Conservation (phyloP, 495 filamentous ascomycete genomes). For the Apiosordaria backusii region DNA sequence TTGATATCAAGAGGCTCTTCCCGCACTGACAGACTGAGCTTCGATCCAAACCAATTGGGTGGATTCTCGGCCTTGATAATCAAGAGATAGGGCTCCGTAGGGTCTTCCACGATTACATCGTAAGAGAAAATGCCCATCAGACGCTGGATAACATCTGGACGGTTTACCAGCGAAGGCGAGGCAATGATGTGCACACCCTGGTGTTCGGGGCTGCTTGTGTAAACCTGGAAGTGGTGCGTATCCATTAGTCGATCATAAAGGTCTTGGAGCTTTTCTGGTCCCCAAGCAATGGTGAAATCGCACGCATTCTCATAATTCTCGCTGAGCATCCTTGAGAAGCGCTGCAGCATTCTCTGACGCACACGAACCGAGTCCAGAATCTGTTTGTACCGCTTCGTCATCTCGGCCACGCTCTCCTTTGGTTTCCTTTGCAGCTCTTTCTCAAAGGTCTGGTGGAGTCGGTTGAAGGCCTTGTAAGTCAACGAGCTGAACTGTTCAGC, state of each 20-base stretch:
- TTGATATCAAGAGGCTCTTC: slow-evolving; percentile 83
- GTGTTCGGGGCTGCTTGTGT: slow-evolving; percentile 61
- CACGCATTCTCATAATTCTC: slow-evolving; percentile 94
- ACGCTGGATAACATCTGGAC: slow-evolving; percentile 73
- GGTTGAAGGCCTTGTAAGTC: slow-evolving; percentile 83
- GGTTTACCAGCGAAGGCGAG: slow-evolving; percentile 69
- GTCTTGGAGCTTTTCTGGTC: slow-evolving; percentile 59
- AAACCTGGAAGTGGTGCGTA: slow-evolving; percentile 81
- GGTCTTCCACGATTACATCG: slow-evolving; percentile 70
- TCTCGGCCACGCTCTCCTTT: slow-evolving; percentile 78
- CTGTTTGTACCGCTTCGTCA: slow-evolving; percentile 95
- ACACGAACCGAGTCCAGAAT: slow-evolving; percentile 93
- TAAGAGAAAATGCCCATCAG: slow-evolving; percentile 87
- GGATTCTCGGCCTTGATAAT: slow-evolving; percentile 78
- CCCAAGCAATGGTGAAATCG: slow-evolving; percentile 80
- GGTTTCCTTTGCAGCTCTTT: slow-evolving; percentile 77
- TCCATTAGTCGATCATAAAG: slow-evolving; percentile 79
- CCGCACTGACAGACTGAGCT: slow-evolving; percentile 63
- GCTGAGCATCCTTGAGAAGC: slow-evolving; percentile 80
- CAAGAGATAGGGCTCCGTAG: slow-evolving; percentile 73
- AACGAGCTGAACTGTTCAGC: slow-evolving; percentile 97
- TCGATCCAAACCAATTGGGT: slow-evolving; percentile 77
- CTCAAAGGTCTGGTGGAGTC: slow-evolving; percentile 87
- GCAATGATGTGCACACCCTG: slow-evolving; percentile 80
- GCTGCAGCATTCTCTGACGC: slow-evolving; percentile 73